Evolutionary conservation across 495 filamentous ascomycete genomes (phyloP).

Genomic region (Parathielavia hyrcaniae): DNA sequence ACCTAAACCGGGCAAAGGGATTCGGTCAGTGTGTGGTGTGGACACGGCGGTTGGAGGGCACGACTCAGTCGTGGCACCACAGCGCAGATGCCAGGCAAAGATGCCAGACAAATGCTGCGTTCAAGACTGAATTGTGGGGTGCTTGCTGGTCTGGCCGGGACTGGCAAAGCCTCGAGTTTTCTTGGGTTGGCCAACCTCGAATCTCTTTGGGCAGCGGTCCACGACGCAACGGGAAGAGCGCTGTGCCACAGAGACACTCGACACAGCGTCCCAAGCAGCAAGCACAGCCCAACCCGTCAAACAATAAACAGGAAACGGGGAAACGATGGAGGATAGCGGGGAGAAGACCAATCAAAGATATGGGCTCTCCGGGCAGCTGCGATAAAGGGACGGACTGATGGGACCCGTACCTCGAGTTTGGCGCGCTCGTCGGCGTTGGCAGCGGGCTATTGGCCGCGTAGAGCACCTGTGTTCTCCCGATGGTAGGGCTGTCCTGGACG

Average conservation of each 20-base stretch:
- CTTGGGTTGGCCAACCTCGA: background rate
- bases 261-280: conserved; percentile 9
- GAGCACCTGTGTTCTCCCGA: conserved; percentile 32
- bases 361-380: background rate
- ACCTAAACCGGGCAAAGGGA: conserved; percentile 30
- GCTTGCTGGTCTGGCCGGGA: background rate
- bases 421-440: conserved; percentile 21
- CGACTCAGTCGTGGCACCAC: conserved; percentile 26
- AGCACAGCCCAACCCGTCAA: conserved; percentile 6
- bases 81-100: conserved; percentile 23
- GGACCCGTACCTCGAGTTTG: conserved; percentile 27
- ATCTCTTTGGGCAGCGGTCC: background rate
- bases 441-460: conserved; percentile 27
- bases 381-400: conserved; percentile 3
- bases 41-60: conserved; percentile 30
- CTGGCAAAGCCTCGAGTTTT: background rate
- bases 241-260: background rate
- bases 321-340: too few relatives aligned
- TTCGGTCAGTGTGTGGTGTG: conserved; percentile 36
- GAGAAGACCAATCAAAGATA: conserved; percentile 8
- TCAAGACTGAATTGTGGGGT: background rate
- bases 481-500: conserved; percentile 37
- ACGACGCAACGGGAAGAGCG: background rate
- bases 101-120: background rate
- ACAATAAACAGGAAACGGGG: conserved; percentile 1